These are phyloP conservation scores for Solanum hybrid DNA, from an alignment of 305 asterid species.

Conservation along the genomic window DNA sequence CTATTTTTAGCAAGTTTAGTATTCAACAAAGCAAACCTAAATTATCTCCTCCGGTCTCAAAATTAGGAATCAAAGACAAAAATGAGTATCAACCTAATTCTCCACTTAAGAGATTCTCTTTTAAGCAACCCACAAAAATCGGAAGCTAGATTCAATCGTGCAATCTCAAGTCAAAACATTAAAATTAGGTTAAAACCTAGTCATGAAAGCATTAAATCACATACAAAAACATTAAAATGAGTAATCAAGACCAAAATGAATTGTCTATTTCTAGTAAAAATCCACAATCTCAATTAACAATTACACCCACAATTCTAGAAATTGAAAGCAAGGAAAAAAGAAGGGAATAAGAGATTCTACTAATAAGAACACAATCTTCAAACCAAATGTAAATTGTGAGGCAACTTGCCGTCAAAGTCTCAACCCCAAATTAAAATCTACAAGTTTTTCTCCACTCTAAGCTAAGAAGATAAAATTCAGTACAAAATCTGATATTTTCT, in stretches of 20 bases:
- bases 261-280: background rate
- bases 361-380: background rate
- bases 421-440: no score
- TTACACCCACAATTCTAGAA: background rate
- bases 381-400: background rate
- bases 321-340: no score
- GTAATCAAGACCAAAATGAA: background rate
- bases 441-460: background rate
- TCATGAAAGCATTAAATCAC: background rate
- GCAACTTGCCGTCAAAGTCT: background rate
- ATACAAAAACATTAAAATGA: background rate
- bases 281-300: background rate
- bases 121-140: background rate
- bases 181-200: no score
- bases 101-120: background rate
- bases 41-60: background rate
- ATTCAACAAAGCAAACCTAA: background rate
- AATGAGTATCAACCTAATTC: background rate
- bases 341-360: background rate
- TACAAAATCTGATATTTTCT: background rate
- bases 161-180: no score
- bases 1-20: background rate
- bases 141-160: background rate
- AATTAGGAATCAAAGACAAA: background rate
- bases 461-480: background rate